These are phyloP conservation scores for Phytophthora colocasiae DNA, from an alignment of 352 stramenopile species.

Conservation along the genomic window DNA sequence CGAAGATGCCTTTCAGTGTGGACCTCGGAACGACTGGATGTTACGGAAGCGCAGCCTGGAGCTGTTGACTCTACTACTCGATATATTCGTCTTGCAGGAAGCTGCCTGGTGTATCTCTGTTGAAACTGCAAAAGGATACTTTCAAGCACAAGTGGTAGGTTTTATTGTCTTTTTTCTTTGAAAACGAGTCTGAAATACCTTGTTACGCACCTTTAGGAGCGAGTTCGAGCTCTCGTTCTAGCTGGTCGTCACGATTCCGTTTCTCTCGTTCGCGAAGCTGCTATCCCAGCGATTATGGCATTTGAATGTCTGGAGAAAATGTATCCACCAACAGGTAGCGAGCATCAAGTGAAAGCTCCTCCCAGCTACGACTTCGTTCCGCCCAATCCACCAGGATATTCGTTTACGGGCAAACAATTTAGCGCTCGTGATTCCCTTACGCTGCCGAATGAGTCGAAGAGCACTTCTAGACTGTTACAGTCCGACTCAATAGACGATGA, in stretches of 20 bases:
- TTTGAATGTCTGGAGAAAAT: constrained; percentile 54
- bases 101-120: constrained; percentile 19
- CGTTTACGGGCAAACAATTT: constrained; percentile 13
- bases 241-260: constrained; percentile 59
- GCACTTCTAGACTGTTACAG: neutral
- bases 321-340: constrained; percentile 22
- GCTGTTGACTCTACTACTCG: constrained; percentile 55
- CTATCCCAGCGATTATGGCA: constrained; percentile 40
- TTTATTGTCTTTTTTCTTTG: neutral
- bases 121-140: constrained; percentile 29
- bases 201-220: constrained; percentile 34
- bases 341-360: neutral
- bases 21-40: constrained; percentile 59
- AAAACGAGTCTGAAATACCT: constrained; percentile 1
- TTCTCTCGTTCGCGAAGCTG: constrained; percentile 61
- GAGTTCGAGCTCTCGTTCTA: constrained; percentile 48
- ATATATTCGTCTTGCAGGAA: constrained; percentile 49
- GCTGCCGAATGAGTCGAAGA: neutral
- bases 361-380: constrained; percentile 29
- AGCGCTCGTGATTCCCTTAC: neutral
- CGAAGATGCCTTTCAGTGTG: constrained; percentile 63
- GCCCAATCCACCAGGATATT: constrained; percentile 21
- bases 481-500: constrained; percentile 7
- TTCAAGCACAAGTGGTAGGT: constrained; percentile 43
- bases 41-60: constrained; percentile 62